A percentile compares a stretch with the other conserved stretches of the same genome.
phyloP scores from a whole-genome alignment of 495 filamentous ascomycete genomes.

The Neurospora cerealis region DNA sequence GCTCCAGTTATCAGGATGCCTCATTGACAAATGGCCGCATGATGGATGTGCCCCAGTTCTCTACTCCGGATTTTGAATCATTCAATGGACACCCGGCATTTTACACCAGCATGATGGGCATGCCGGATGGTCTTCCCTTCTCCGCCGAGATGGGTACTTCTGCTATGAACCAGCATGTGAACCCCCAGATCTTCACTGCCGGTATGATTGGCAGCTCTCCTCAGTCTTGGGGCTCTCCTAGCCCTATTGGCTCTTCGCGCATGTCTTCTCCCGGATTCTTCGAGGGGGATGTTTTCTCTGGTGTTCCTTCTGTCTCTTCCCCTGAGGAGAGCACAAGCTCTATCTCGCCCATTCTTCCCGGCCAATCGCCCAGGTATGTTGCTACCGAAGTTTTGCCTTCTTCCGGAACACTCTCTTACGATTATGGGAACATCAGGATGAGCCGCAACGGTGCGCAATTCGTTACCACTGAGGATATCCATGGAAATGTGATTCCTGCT shows the following conservation, averaged over 20 bases:
- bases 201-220: constrained; percentile 32
- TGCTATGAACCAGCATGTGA: constrained; percentile 32
- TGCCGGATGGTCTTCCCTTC: constrained; percentile 35
- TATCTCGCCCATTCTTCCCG: constrained; percentile 32
- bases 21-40: constrained; percentile 22
- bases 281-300: constrained; percentile 38
- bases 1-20: constrained; percentile 23
- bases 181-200: constrained; percentile 38
- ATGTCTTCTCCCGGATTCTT: constrained; percentile 37
- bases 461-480: constrained; percentile 33
- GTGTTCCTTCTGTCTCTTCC: constrained; percentile 29
- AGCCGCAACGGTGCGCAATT: constrained; percentile 24
- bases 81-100: constrained; percentile 28
- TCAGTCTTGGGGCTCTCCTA: constrained; percentile 40
- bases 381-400: constrained; percentile 4
- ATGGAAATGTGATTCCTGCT: constrained; percentile 24
- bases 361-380: constrained; percentile 43
- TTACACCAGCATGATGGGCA: constrained; percentile 27
- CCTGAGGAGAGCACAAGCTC: constrained; percentile 36
- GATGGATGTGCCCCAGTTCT: constrained; percentile 35
- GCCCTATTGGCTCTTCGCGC: constrained; percentile 33
- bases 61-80: constrained; percentile 36
- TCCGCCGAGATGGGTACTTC: constrained; percentile 23
- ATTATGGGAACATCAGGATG: constrained; percentile 13
- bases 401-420: constrained; percentile 16